These are phyloP conservation scores for Fusarium miscanthi DNA, from an alignment of 2,329 filamentous ascomycete genomes.

Conservation along the genomic window DNA sequence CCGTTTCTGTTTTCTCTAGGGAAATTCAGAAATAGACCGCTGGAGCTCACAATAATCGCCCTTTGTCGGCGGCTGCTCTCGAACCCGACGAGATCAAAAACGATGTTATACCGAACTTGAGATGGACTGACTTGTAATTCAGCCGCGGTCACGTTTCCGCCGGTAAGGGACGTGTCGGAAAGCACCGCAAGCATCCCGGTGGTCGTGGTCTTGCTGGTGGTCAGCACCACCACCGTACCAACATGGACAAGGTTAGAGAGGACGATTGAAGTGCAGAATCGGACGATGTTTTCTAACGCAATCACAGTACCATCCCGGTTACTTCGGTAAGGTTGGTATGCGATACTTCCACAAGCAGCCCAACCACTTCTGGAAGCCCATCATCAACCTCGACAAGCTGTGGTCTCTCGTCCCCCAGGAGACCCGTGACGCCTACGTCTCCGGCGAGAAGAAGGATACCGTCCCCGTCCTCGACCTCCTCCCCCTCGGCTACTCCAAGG, in stretches of 20 bases:
- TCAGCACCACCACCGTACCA: slow-evolving; percentile 82
- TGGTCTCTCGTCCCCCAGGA: slow-evolving; percentile 95
- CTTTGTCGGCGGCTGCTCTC: slow-evolving; percentile 32
- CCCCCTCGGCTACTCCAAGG: slow-evolving; percentile 96
- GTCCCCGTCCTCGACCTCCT: slow-evolving; percentile 98
- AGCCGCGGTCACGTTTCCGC: slow-evolving; percentile 98
- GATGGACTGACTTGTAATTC: slow-evolving; percentile 48
- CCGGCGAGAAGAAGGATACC: slow-evolving; percentile 83
- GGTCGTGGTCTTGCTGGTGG: slow-evolving; percentile 94
- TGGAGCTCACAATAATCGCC: slow-evolving; percentile 37
- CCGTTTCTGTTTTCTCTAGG: background rate
- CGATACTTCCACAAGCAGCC: slow-evolving; percentile 95
- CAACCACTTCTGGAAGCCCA: slow-evolving; percentile 98
- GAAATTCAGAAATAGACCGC: slow-evolving; percentile 16
- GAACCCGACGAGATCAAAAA: slow-evolving; percentile 2
- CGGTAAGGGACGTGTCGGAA: slow-evolving; percentile 98
- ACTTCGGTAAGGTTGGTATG: slow-evolving; percentile 98
- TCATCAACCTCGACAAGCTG: slow-evolving; percentile 99
- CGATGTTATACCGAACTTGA: slow-evolving; percentile 19
- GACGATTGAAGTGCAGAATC: slow-evolving; percentile 33
- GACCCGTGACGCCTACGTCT: slow-evolving; percentile 91
- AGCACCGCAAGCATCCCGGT: slow-evolving; percentile 94
- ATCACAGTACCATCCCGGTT: slow-evolving; percentile 91
- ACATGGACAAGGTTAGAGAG: slow-evolving; percentile 81
- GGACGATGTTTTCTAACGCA: slow-evolving; percentile 44